Evolutionary conservation across 179 eudicot genomes (phyloP).

Genomic region (Silene coronaria): DNA sequence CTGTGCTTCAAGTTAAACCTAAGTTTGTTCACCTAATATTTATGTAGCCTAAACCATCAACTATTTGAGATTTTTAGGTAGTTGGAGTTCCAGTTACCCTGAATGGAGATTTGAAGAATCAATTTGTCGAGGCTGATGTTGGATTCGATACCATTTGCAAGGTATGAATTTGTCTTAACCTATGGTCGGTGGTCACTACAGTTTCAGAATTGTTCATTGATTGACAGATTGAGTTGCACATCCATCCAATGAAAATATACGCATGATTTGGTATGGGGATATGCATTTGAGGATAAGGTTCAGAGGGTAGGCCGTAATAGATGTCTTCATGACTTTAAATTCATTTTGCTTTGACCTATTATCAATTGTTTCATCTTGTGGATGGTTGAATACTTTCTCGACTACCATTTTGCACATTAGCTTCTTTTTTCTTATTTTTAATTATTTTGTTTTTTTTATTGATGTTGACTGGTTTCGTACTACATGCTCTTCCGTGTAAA

Average conservation of each 20-base stretch:
- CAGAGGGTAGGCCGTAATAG: neutral
- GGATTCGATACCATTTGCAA: conserved; percentile 97
- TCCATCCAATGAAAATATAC: neutral
- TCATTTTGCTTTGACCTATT: neutral
- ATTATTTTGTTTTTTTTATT: neutral
- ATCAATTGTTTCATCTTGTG: neutral
- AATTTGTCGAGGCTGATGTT: conserved; percentile 91
- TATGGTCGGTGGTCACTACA: neutral
- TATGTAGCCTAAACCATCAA: neutral
- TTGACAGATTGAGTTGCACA: neutral
- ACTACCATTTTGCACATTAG: neutral
- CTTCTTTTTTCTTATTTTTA: neutral
- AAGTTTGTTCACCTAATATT: neutral
- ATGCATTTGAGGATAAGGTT: neutral
- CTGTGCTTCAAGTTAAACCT: too few species aligned
- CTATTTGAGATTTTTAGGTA: conserved; percentile 46
- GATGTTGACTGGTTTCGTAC: neutral
- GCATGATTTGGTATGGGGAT: conserved; percentile 2
- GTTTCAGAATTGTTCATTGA: neutral
- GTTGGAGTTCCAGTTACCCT: conserved; percentile 97
- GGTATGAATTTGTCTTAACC: conserved; percentile 33
- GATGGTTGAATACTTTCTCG: neutral
- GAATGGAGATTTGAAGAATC: conserved; percentile 96
- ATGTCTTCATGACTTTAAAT: neutral
- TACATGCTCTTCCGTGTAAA: too few species aligned